Conservation (phyloP, 352 stramenopile species). For the Aphanomyces stellatus region DNA sequence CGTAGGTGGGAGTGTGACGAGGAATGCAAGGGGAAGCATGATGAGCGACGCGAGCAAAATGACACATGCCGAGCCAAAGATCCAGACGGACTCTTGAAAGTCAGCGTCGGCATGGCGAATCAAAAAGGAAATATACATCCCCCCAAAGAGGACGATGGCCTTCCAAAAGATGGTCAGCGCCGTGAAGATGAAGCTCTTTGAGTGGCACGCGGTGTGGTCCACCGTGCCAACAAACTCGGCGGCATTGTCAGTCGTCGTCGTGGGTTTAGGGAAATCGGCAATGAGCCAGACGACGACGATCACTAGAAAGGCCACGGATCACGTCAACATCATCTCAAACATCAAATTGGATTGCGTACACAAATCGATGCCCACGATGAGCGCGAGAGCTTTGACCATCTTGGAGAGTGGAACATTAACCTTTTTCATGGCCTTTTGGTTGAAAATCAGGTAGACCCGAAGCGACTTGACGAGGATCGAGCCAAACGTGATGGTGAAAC, state of each 20-base stretch:
- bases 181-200: slow-evolving; percentile 42
- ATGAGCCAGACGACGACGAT: slow-evolving; percentile 33
- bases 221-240: slow-evolving; percentile 26
- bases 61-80: slow-evolving; percentile 37
- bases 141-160: slow-evolving; percentile 31
- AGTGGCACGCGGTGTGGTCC: slow-evolving; percentile 26
- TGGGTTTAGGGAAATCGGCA: slow-evolving; percentile 29
- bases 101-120: slow-evolving; percentile 56
- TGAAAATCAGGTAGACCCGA: slow-evolving; percentile 43
- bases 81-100: slow-evolving; percentile 64
- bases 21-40: slow-evolving; percentile 38
- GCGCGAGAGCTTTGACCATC: slow-evolving; percentile 33
- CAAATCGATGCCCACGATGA: slow-evolving; percentile 32
- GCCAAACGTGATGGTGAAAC: slow-evolving; percentile 41
- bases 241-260: background rate
- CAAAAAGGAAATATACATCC: slow-evolving; percentile 44
- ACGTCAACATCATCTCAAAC: background rate
- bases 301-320: too few relatives aligned
- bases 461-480: slow-evolving; percentile 39
- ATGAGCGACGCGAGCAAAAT: slow-evolving; percentile 40
- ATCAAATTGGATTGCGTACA: background rate
- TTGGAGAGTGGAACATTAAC: slow-evolving; percentile 32
- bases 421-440: slow-evolving; percentile 33
- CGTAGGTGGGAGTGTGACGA: slow-evolving; percentile 30
- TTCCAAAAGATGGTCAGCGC: slow-evolving; percentile 53